Evolutionary conservation across 192 early-diverging fungal species (phyloP), one percentile per base, ranked within the genome.

Genomic region (Backusella mclennaniae): DNA sequence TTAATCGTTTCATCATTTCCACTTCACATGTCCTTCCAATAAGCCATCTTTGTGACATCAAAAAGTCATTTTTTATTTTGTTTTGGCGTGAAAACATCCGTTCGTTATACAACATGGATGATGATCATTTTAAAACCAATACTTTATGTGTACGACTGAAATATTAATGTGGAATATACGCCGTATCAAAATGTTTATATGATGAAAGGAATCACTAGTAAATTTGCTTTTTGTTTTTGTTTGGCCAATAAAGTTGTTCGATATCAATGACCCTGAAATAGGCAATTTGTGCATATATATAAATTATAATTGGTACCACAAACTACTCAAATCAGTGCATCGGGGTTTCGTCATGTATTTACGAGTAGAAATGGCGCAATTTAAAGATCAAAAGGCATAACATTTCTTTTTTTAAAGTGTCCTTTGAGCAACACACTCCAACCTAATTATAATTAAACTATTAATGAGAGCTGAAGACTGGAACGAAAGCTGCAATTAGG

Each of bases 321-420:
- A 29, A 17, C 56, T 29, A 26, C 23, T 63, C 29, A 26, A 56
- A 56, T 23, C 53, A 56, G 53, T 56, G 17, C 53, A 56, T 63
- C 56, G 56, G 56, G 26, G 56, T 63, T 63, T 63, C 12, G 1
- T 29, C 56, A 29, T 29, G 56, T 0, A 44, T 41, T 41, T 63
- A 63, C 29, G 56, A 29, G 56, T 63, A 63, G 56, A 63, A 63
- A 63, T 63, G 56, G 56, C 56, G 56, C 56, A 63, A 63, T 63
- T 63, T 29, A 63, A 63, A 63, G 56, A 63, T 63, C n/a, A 63
- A 63, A 63, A 63, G 56, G 56, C 56, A 63, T 63, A 63, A 63
- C 56, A 29, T 63, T 29, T 11, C 4, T 63, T 63, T 63, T 33
- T 29, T 63, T 63, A 63, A 63, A 63, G 26, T 12, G 26, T 29